Conservation (phyloP, 2,329 filamentous ascomycete genomes). For the Sporothrix phasma region DNA sequence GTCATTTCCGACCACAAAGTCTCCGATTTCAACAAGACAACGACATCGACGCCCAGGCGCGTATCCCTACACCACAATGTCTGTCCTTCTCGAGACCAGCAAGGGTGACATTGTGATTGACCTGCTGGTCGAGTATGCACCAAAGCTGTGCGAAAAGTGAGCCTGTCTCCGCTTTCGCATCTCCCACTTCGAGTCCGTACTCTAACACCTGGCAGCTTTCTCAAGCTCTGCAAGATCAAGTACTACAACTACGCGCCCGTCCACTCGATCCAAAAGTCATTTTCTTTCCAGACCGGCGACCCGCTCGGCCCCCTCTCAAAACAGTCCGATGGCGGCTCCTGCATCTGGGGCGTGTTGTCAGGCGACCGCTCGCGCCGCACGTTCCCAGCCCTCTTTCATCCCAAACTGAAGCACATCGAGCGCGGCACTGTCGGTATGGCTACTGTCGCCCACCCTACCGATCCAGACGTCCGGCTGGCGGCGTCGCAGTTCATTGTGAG, state of each 20-base stretch:
- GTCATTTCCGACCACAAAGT: neutral
- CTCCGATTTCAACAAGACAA: neutral
- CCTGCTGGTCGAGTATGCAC: slow-evolving; percentile 77
- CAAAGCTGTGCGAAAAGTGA: slow-evolving; percentile 91
- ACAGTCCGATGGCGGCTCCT: slow-evolving; percentile 84
- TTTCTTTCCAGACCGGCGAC: slow-evolving; percentile 93
- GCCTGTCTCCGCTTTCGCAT: slow-evolving; percentile 23
- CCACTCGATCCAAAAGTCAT: slow-evolving; percentile 86
- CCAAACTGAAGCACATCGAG: slow-evolving; percentile 79
- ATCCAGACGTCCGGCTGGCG: slow-evolving; percentile 73
- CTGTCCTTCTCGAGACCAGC: slow-evolving; percentile 86
- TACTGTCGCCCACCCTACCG: slow-evolving; percentile 64
- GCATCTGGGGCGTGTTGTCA: slow-evolving; percentile 79
- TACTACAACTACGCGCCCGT: slow-evolving; percentile 98
- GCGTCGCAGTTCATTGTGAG: slow-evolving; percentile 93
- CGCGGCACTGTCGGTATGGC: slow-evolving; percentile 95
- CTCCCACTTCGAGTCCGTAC: too few species aligned
- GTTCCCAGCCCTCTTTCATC: slow-evolving; percentile 75
- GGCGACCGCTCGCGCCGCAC: slow-evolving; percentile 58
- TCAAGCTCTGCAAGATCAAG: slow-evolving; percentile 97
- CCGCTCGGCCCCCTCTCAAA: slow-evolving; percentile 76
- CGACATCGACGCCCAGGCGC: neutral
- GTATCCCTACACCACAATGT: slow-evolving; percentile 63
- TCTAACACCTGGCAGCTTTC: slow-evolving; percentile 59
- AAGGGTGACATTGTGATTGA: slow-evolving; percentile 92